Evolutionary conservation across 768 basidiomycete genomes (phyloP), one percentile per base, ranked within the genome.

Genomic region (Calocybe indica): DNA sequence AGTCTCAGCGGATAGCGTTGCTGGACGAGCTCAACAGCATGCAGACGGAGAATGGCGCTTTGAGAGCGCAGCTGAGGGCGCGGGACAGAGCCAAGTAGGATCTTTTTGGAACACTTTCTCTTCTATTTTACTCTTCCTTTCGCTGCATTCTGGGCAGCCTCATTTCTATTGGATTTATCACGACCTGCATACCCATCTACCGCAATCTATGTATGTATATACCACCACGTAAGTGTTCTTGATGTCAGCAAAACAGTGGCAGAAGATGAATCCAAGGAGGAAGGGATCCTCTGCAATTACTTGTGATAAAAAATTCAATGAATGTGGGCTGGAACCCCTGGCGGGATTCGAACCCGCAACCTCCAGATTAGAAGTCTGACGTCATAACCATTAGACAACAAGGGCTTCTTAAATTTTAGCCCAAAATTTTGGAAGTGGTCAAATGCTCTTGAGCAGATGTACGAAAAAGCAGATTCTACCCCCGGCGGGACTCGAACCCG

Each of bases 311-410:
- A 28, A 12, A 11, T 12, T 37, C 35, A 37, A 11, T 37, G 36
- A 11, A 11, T 37, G 36, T 14, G 11, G 14, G 4, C 36, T 37
- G 36, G 36, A 78, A 81, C 84, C 82, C 83, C 83, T 75, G 79
- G 82, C 80, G 82, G 76, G 84, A 85, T 73, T 86, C 84, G 84
- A 86, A 86, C 84, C 76, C 83, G 79, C 82, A 86, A 78, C 83
- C 84, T 85, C 81, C 83, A 85, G 83, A 85, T 82, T 49, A 86
- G 84, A 86, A 86, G 84, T 86, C 84, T 86, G 84, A 85, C 84
- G 84, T 85, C 84, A 86, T 86, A 83, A 72, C 84, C 84, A 86
- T 86, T 85, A 86, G 83, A 85, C 84, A 83, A 86, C 79, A 75
- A 75, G 84, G 83, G 83, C 84, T 54, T 62, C 42, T 10, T 3